phyloP scores from a whole-genome alignment of 1,284 basidiomycete species.

The Irpex rosettiformis region DNA sequence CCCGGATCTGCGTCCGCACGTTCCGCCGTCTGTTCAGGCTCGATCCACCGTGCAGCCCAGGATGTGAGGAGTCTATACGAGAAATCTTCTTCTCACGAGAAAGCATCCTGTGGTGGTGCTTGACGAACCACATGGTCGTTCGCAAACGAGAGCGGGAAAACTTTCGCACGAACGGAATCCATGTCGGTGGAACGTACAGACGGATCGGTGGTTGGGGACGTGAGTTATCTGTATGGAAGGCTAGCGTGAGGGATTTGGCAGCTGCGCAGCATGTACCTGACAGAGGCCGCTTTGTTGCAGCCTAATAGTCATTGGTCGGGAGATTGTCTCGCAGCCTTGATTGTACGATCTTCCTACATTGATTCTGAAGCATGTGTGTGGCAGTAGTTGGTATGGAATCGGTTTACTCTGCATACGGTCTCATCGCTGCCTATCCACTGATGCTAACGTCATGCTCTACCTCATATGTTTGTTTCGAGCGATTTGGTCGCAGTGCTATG shows the following conservation, averaged over 20 bases:
- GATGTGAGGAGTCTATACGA: slow-evolving; percentile 43
- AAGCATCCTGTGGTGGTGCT: slow-evolving; percentile 58
- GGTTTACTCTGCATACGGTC: background rate
- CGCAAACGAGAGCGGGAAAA: slow-evolving; percentile 22
- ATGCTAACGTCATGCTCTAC: background rate
- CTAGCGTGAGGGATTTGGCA: slow-evolving; percentile 18
- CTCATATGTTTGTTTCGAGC: background rate
- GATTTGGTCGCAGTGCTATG: no score
- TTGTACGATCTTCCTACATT: no score
- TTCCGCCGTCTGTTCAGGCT: slow-evolving; percentile 43
- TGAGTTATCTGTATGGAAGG: slow-evolving; percentile 25
- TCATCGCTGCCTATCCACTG: background rate
- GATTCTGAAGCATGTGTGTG: background rate
- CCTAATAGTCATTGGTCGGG: no score
- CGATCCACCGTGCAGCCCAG: slow-evolving; percentile 42
- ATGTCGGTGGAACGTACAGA: slow-evolving; percentile 24
- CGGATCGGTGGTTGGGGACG: slow-evolving; percentile 30
- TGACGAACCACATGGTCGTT: slow-evolving; percentile 37
- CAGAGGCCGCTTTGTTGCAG: background rate
- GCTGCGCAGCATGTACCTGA: background rate
- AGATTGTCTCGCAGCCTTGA: no score
- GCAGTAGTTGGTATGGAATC: background rate
- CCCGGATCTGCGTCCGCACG: slow-evolving; percentile 50
- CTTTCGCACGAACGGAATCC: slow-evolving; percentile 17
- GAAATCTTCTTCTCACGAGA: slow-evolving; percentile 46